A percentile compares a stretch with the other conserved stretches of the same genome.
These are phyloP conservation scores for Alternaria burnsii DNA, from an alignment of 2,329 filamentous ascomycete species.

Conservation along the genomic window DNA sequence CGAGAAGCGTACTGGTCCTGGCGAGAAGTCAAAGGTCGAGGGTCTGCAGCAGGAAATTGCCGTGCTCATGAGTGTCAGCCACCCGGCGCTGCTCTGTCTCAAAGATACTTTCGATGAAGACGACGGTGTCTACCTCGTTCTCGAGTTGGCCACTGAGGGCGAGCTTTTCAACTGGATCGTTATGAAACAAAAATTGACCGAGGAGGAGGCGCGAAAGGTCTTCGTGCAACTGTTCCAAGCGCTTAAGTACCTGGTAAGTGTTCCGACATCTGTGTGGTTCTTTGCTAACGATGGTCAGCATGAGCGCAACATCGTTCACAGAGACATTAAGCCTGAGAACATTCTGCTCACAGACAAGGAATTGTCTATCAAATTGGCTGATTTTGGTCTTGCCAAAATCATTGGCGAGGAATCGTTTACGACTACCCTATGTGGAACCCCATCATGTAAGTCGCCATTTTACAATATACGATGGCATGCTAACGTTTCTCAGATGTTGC, in stretches of 20 bases:
- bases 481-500: conserved; percentile 72
- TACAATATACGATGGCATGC: conserved; percentile 1
- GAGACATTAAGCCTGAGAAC: conserved; percentile 98
- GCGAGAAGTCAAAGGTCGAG: conserved; percentile 84
- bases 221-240: conserved; percentile 93
- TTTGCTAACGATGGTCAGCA: conserved; percentile 67
- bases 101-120: conserved; percentile 95
- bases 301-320: conserved; percentile 95
- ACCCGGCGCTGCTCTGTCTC: conserved; percentile 89
- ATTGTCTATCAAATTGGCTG: conserved; percentile 87
- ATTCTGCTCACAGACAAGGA: conserved; percentile 88
- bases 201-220: conserved; percentile 83
- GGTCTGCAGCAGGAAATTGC: conserved; percentile 94
- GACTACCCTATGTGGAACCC: conserved; percentile 93
- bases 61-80: conserved; percentile 95
- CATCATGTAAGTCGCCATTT: conserved; percentile 67
- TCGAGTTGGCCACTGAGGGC: conserved; percentile 90
- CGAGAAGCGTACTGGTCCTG: conserved; percentile 81
- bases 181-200: conserved; percentile 85
- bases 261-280: background rate
- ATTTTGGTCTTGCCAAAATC: conserved; percentile 97
- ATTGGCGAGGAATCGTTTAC: conserved; percentile 99
- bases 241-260: conserved; percentile 88
- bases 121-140: conserved; percentile 87
- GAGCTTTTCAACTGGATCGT: conserved; percentile 97